phyloP scores from a whole-genome alignment of 371 early-diverging fungal genomes.

The Blastocladiella emersonii region DNA sequence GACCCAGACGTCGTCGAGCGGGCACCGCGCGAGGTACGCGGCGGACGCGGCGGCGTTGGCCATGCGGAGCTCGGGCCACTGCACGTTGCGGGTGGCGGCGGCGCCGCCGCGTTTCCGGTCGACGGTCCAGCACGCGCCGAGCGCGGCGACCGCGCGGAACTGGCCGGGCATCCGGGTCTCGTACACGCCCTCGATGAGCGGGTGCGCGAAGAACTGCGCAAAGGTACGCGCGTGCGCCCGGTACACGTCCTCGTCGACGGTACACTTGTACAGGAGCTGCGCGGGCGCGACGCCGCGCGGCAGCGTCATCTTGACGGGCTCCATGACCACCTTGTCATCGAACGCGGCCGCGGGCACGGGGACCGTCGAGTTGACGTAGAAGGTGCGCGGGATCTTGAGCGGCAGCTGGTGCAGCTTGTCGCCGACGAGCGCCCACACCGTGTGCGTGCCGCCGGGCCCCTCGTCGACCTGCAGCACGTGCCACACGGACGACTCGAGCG shows the following conservation, averaged over 20 bases:
- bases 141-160: constrained; percentile 58
- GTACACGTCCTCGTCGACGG: constrained; percentile 64
- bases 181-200: constrained; percentile 81
- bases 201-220: constrained; percentile 65
- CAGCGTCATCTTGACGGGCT: constrained; percentile 16
- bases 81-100: background rate
- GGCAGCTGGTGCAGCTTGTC: constrained; percentile 50
- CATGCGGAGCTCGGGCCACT: background rate
- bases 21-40: background rate
- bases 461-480: constrained; percentile 71
- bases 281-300: constrained; percentile 48
- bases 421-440: constrained; percentile 65
- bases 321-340: constrained; percentile 18
- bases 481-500: constrained; percentile 43
- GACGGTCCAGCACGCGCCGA: constrained; percentile 45
- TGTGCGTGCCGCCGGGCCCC: constrained; percentile 67
- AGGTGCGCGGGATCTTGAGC: constrained; percentile 62
- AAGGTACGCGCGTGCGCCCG: constrained; percentile 51
- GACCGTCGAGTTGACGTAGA: constrained; percentile 54
- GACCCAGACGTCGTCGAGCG: background rate
- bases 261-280: constrained; percentile 57
- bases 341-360: constrained; percentile 13
- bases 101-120: constrained; percentile 1
- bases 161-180: constrained; percentile 70
- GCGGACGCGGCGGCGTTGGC: background rate